Evolutionary conservation across 2,329 filamentous ascomycete genomes (phyloP).

Genomic region (Chalaropsis thielavioides): DNA sequence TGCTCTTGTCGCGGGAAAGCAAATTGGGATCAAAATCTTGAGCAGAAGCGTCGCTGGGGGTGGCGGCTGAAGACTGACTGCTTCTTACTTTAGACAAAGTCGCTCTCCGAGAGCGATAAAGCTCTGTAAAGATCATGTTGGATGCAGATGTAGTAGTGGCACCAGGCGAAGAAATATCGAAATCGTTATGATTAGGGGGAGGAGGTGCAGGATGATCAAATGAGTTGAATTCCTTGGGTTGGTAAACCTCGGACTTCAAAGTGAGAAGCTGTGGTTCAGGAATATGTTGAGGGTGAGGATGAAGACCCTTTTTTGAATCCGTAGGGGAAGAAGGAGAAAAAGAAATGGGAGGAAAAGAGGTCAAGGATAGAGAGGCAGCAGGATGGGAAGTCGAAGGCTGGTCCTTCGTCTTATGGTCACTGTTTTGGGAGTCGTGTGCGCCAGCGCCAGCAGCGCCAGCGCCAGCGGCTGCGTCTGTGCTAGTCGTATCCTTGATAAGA

Average conservation of each 20-base stretch:
- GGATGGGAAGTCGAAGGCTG: conserved; percentile 4
- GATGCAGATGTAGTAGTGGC: conserved; percentile 17
- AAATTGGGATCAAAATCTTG: conserved; percentile 45
- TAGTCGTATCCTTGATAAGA: conserved; percentile 5
- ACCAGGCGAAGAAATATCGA: conserved; percentile 10
- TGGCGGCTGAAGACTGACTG: conserved; percentile 19
- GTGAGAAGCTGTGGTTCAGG: conserved; percentile 14
- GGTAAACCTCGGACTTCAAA: conserved; percentile 10
- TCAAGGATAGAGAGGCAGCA: conserved; percentile 18
- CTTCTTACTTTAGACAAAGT: conserved; percentile 32
- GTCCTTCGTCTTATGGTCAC: conserved; percentile 12
- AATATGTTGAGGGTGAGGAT: conserved; percentile 12
- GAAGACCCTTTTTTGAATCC: conserved; percentile 14
- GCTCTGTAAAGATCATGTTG: conserved; percentile 44
- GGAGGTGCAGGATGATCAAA: conserved; percentile 13
- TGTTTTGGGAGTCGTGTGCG: conserved; percentile 6
- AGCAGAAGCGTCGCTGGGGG: conserved; percentile 21
- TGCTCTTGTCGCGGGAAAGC: conserved; percentile 45
- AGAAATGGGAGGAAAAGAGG: conserved; percentile 19
- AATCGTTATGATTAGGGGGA: conserved; percentile 4
- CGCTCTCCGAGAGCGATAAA: conserved; percentile 42
- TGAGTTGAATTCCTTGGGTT: conserved; percentile 17
- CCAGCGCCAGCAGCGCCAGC: not conserved
- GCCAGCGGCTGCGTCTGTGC: conserved; percentile 9
- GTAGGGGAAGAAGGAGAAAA: conserved; percentile 8